Base-by-base conservation (phyloP, 2,329 filamentous ascomycete species). In the Akanthomyces muscarius region DNA sequence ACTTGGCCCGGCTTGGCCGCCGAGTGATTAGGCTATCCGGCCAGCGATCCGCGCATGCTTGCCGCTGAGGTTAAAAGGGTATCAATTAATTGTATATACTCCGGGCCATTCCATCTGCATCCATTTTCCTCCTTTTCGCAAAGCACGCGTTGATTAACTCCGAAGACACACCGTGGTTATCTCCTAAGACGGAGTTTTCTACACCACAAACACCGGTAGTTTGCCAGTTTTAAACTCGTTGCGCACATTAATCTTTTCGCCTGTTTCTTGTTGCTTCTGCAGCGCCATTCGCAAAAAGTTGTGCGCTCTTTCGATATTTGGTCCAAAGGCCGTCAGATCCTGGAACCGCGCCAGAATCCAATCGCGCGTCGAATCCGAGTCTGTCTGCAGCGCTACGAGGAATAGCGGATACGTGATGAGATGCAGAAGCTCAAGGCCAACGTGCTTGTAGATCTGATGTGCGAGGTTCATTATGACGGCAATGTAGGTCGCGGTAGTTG, bases 371-470 rank as follows among this genome's bases (percentile, higher is more conserved):
- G 73, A 63, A 4, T 68, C 64, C 28, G 73, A 70, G 13, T 74
- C 69, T 5, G 74, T 75, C 64, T 76, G 73, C 7, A 77, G 65
- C 7, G 70, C 73, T 5, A 70, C 74, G n/a, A 74, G 68, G 61
- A 76, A 74, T 6, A 76, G 65, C 5, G 73, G 72, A 71, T 73
- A 75, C 0, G 73, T 71, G 18, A 75, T 68, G 42, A 72, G 68
- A 6, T 71, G 63, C 53, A 75, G 69, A 7, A 71, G 68, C n/a
- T 71, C 68, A 7, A 73, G 67, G 5, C 74, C 73, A 3, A 68
- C 68, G 54, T 76, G 70, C 44, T 71, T 73, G 52, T 70, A 72
- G 14, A 70, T 68, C 42, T 75, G 73, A 38, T 72, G 71, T 2
- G 72, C 71, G 5, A 76, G 65, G 16, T 71, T 72, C 65, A 75